Conservation (phyloP, 2,329 filamentous ascomycete species). For the Colletotrichum chrysophilum region DNA sequence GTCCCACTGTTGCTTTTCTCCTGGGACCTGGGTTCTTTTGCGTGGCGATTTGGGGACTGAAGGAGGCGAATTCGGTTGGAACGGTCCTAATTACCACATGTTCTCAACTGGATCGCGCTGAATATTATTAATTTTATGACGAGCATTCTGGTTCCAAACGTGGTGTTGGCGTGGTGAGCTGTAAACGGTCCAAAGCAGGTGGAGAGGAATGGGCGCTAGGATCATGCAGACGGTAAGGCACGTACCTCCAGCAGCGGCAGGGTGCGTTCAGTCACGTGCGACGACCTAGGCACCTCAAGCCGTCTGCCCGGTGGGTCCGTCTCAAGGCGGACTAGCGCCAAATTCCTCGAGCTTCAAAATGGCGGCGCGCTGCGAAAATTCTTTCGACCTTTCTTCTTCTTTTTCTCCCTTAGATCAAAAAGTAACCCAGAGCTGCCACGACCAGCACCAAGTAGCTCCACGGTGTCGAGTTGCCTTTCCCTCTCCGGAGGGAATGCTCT, state of each 20-base stretch:
- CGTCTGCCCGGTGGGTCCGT: neutral
- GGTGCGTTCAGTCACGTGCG: neutral
- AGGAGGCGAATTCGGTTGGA: neutral
- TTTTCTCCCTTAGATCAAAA: constrained; percentile 64
- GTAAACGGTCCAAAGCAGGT: neutral
- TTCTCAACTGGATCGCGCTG: neutral
- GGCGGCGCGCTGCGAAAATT: constrained; percentile 29
- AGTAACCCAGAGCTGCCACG: constrained; percentile 67
- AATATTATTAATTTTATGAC: neutral
- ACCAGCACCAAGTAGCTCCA: constrained; percentile 62
- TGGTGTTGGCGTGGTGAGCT: neutral
- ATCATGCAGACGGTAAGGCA: neutral
- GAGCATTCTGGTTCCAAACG: neutral
- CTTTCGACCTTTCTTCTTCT: constrained; percentile 40
- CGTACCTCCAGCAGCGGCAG: neutral
- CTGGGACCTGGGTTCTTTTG: neutral
- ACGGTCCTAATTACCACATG: neutral
- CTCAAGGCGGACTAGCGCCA: constrained; percentile 26
- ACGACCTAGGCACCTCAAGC: neutral
- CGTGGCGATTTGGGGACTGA: neutral
- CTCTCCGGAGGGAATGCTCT: constrained; percentile 53
- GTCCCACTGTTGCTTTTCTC: neutral
- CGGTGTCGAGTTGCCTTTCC: constrained; percentile 69
- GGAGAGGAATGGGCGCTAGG: neutral
- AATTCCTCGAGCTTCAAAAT: neutral